Evolutionary conservation across 2,329 filamentous ascomycete genomes (phyloP).

Genomic region (Colletotrichum truncatum): DNA sequence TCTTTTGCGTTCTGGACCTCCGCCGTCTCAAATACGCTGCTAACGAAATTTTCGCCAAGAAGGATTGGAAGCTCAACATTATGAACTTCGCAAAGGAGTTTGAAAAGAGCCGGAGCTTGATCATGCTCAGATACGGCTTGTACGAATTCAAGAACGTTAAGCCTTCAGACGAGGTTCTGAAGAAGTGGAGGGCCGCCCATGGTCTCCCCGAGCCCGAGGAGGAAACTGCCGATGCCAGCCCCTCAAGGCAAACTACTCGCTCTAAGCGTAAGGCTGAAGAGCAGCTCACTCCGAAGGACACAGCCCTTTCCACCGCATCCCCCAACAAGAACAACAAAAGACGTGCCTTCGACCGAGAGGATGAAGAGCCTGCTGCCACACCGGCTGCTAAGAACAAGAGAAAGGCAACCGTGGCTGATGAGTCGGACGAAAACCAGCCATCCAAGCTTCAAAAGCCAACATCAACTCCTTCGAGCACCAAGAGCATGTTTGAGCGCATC

Average conservation of each 20-base stretch:
- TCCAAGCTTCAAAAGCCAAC: conserved; percentile 59
- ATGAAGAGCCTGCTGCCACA: conserved; percentile 42
- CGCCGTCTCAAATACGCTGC: conserved; percentile 69
- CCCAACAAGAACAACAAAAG: conserved; percentile 58
- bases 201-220: conserved; percentile 61
- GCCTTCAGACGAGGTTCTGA: conserved; percentile 65
- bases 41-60: conserved; percentile 67
- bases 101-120: conserved; percentile 70
- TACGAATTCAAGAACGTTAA: conserved; percentile 72
- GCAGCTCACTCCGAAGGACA: conserved; percentile 51
- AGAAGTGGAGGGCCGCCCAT: conserved; percentile 66
- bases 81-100: conserved; percentile 72
- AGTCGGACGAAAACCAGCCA: conserved; percentile 56
- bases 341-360: conserved; percentile 52
- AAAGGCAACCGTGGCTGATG: conserved; percentile 55
- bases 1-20: conserved; percentile 70
- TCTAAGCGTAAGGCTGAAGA: conserved; percentile 68
- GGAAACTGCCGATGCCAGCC: conserved; percentile 43
- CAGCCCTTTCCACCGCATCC: conserved; percentile 41
- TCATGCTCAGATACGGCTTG: conserved; percentile 68
- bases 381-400: conserved; percentile 61
- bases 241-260: conserved; percentile 40
- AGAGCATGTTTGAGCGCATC: conserved; percentile 65
- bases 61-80: conserved; percentile 71
- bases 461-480: conserved; percentile 59